Evolutionary conservation across 208 protist genomes (phyloP).

Genomic region (Trichomonas vaginalis): DNA sequence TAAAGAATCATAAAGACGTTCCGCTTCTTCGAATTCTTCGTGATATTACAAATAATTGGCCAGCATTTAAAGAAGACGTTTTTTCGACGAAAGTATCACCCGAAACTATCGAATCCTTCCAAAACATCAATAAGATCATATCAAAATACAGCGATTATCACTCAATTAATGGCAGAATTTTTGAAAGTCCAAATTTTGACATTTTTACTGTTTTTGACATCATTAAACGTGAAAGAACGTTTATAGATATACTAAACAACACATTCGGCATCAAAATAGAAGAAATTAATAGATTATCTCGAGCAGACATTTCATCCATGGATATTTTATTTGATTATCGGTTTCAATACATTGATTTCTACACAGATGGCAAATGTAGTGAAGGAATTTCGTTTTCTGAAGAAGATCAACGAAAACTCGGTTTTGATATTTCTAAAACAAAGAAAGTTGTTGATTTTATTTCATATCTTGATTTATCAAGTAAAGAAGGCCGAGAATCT

Average conservation of each 20-base stretch:
- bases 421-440: no score
- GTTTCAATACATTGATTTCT: background rate
- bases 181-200: background rate
- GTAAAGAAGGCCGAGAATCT: no score
- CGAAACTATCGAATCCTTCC: background rate
- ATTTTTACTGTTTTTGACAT: background rate
- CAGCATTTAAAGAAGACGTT: background rate
- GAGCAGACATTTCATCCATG: no score
- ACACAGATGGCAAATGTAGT: no score
- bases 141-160: no score
- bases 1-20: background rate
- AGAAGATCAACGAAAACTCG: no score
- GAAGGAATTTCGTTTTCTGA: no score
- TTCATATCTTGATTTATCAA: background rate
- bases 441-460: background rate
- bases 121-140: background rate
- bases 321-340: background rate
- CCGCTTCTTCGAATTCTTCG: background rate
- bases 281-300: background rate
- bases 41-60: background rate
- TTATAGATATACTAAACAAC: background rate
- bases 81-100: background rate
- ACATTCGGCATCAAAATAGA: background rate
- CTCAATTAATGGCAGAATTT: background rate
- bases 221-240: background rate